Evolutionary conservation across 805 yeast species (phyloP).

Genomic region (Myxozyma melibiosi): DNA sequence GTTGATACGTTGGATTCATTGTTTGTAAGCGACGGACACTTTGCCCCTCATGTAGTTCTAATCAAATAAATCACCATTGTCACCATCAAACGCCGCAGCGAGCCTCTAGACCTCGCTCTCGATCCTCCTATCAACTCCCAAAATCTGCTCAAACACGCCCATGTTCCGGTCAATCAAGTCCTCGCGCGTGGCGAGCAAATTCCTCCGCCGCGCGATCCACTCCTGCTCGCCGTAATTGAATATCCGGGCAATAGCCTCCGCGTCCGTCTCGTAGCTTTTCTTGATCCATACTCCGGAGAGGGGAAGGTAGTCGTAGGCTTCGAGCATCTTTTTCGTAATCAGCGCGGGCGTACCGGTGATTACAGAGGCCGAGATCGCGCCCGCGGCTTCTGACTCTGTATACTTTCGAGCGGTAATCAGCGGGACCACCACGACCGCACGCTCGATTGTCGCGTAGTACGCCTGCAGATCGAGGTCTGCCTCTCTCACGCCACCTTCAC

Average conservation of each 20-base stretch:
- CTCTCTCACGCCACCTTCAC: background rate
- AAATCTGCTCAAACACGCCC: background rate
- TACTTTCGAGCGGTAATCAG: slow-evolving; percentile 11
- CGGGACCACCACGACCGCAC: slow-evolving; percentile 17
- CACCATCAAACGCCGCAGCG: no score
- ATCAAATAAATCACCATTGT: no score
- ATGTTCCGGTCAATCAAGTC: slow-evolving; percentile 7
- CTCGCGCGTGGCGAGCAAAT: background rate
- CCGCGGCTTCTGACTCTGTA: slow-evolving; percentile 15
- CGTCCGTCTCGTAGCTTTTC: slow-evolving; percentile 17
- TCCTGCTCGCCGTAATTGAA: background rate
- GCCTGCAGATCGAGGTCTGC: slow-evolving; percentile 6
- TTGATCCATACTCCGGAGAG: slow-evolving; percentile 23
- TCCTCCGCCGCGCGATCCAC: slow-evolving; percentile 13
- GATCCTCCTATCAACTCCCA: background rate
- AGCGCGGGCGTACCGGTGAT: slow-evolving; percentile 26
- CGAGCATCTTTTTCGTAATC: slow-evolving; percentile 3
- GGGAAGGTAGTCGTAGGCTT: slow-evolving; percentile 9
- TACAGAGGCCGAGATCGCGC: slow-evolving; percentile 18
- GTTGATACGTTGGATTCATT: no score
- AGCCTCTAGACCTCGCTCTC: no score
- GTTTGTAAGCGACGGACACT: no score
- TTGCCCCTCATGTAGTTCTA: no score
- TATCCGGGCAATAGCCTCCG: slow-evolving; percentile 14
- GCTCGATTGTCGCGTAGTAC: slow-evolving; percentile 10